Conservation (phyloP, 179 eudicot genomes). For the Corrigiola litoralis region DNA sequence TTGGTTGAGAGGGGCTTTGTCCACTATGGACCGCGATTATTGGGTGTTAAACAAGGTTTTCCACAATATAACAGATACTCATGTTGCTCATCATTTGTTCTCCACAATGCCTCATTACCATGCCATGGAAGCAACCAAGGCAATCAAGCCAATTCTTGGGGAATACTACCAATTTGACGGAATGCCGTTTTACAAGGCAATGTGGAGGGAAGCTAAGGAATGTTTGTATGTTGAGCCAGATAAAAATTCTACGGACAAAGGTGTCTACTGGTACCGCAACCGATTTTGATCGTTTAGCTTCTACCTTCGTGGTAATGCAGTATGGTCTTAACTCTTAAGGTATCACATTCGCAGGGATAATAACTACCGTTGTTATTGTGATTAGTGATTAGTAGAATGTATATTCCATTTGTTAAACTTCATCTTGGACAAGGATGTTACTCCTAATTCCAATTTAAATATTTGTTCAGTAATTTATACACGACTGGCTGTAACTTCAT, state of each 20-base stretch:
- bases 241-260: slow-evolving; percentile 27
- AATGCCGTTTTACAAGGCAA: slow-evolving; percentile 41
- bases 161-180: slow-evolving; percentile 52
- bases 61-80: slow-evolving; percentile 59
- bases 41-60: slow-evolving; percentile 59
- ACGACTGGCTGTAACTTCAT: too few species aligned
- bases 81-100: slow-evolving; percentile 65
- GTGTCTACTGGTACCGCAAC: slow-evolving; percentile 55
- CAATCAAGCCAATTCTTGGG: slow-evolving; percentile 51
- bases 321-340: too few species aligned
- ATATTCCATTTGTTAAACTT: too few species aligned
- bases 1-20: slow-evolving; percentile 61
- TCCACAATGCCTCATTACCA: slow-evolving; percentile 64
- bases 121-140: slow-evolving; percentile 64
- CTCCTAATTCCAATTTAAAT: too few species aligned
- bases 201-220: slow-evolving; percentile 64
- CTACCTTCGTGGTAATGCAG: too few species aligned
- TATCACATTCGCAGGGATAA: too few species aligned
- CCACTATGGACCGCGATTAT: slow-evolving; percentile 55
- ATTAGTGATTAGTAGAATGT: too few species aligned
- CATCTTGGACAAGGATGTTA: too few species aligned
- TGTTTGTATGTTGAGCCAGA: slow-evolving; percentile 56
- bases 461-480: too few species aligned
- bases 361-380: too few species aligned
- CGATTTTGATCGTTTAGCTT: slow-evolving; percentile 25